Evolutionary conservation across 140 eudicot species (phyloP).

Genomic region (Anethum foeniculum): DNA sequence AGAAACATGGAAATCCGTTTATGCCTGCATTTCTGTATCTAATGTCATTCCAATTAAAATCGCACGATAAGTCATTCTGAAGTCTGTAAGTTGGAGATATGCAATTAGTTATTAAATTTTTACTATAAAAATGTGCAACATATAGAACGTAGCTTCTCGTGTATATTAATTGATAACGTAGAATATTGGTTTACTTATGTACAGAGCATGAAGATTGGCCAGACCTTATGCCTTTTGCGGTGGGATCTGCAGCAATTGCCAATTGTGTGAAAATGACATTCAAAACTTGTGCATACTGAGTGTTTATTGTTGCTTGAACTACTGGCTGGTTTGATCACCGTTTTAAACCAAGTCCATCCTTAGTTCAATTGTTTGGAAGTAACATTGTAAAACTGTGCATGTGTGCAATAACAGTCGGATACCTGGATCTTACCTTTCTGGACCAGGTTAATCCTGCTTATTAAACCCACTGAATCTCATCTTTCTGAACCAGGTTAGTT

Average conservation of each 20-base stretch:
- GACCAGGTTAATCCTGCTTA: neutral
- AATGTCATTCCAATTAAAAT: neutral
- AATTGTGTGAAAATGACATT: neutral
- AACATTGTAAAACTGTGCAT: neutral
- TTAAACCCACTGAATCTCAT: neutral
- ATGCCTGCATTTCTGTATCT: neutral
- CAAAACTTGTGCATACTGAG: neutral
- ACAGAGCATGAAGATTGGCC: slow-evolving; percentile 1
- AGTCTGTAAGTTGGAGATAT: neutral
- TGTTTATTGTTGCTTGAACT: neutral
- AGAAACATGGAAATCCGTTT: neutral
- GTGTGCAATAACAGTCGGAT: neutral
- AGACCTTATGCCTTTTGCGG: neutral
- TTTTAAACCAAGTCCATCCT: neutral
- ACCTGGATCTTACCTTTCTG: neutral
- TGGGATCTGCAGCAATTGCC: neutral
- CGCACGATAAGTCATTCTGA: neutral
- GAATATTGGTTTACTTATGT: neutral
- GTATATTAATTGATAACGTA: neutral
- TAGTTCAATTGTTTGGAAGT: neutral
- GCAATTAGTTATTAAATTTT: neutral
- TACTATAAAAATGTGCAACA: neutral
- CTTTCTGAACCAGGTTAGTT: neutral
- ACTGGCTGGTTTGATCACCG: neutral
- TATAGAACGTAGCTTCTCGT: neutral